These are phyloP conservation scores for Schizosaccharomyces octosporus DNA, from an alignment of 805 yeast genomes.

Conservation along the genomic window DNA sequence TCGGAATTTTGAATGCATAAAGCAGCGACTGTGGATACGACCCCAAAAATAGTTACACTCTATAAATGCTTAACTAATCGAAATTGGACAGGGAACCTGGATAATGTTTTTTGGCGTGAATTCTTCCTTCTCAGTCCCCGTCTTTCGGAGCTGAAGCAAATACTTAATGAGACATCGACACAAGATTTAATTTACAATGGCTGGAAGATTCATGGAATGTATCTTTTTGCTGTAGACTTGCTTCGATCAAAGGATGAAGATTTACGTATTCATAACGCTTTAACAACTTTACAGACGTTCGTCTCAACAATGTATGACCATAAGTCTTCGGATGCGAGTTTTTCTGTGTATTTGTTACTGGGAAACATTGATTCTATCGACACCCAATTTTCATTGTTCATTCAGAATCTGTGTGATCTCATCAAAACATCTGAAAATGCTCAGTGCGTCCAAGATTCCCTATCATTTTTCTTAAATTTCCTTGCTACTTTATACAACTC, in stretches of 20 bases:
- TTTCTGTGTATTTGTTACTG: neutral
- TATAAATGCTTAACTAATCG: neutral
- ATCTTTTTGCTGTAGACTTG: neutral
- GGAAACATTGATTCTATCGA: neutral
- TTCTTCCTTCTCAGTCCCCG: neutral
- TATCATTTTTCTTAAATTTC: neutral
- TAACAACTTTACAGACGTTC: neutral
- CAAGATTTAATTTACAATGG: neutral
- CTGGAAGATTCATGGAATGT: neutral
- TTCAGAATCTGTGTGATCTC: neutral
- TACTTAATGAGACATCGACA: neutral
- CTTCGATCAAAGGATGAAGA: neutral
- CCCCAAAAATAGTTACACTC: neutral
- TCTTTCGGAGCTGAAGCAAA: neutral
- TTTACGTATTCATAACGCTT: neutral
- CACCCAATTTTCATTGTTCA: neutral
- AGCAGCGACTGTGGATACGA: neutral
- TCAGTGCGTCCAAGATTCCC: neutral
- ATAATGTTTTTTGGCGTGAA: neutral
- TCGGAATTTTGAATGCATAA: neutral
- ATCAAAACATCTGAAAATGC: neutral
- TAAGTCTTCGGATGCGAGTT: neutral
- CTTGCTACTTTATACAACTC: neutral
- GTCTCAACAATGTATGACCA: neutral
- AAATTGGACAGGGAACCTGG: neutral